Evolutionary conservation across 108 stramenopile genomes (phyloP), one percentile per base, ranked within the genome.

Genomic region (Hondaea fermentalgiana): DNA sequence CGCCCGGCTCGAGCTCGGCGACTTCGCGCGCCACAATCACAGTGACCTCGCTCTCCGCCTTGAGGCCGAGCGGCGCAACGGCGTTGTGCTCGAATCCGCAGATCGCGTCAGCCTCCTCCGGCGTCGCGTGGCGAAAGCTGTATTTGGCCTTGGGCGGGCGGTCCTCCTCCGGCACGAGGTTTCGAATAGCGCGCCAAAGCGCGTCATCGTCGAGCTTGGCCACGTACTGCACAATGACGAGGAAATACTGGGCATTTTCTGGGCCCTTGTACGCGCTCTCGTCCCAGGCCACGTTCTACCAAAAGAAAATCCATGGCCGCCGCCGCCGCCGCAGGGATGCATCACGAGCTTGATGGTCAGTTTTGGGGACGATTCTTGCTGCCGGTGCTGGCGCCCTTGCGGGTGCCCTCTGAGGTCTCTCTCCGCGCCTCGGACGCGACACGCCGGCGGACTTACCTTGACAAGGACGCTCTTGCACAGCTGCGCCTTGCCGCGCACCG

Each of bases 21-120:
- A 53, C 88, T n/a, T 60, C 88, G 5, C 17, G 28, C 14, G 60
- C 45, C 21, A 88, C 60, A 6, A 88, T 60, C 44, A 88, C 64
- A 23, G 88, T 47, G 5, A 69, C 60, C 42, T 69, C 25, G 60
- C 25, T 5, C 44, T n/a, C 21, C 16, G 23, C 51, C 43, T 5
- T 6, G 4, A 64, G 19, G 21, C 88, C 88, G 1, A 88, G 23
- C 10, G 88, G 88, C 23, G 88, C 35, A 23, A 88, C 44, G 49
- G 88, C 88, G 51, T 88, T 88, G 88, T 88, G 88, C 64, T 88
- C 60, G 42, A 88, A 88, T 29, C 88, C 88, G 10, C 35, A 60
- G 4, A 88, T 19, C 60, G 4, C 60, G 21, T 17, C 64, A 6
- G 35, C 60, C 21, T 29, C 42, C 16, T 35, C 88, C 44, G 60